phyloP scores from a whole-genome alignment of 331 rosid genomes.

The Telfairia occidentalis region DNA sequence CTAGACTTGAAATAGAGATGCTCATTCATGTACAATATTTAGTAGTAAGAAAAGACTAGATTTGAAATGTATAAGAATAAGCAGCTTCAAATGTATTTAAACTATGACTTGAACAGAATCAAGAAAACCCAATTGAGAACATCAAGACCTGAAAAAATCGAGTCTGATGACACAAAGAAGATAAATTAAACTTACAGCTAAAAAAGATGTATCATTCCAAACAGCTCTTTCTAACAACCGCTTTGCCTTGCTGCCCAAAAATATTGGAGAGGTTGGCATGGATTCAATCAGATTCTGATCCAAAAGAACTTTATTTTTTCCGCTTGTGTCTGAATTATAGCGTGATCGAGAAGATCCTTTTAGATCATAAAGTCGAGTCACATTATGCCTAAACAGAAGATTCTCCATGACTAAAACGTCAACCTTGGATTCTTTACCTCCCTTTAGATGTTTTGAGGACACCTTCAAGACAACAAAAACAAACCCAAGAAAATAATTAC shows the following conservation, averaged over 20 bases:
- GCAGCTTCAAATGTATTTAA: not conserved
- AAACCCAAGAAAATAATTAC: not conserved
- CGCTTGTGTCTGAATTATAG: conserved; percentile 69
- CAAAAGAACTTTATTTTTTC: conserved; percentile 77
- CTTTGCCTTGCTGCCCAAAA: conserved; percentile 86
- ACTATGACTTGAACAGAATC: not conserved
- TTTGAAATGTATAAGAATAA: not conserved
- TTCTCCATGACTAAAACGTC: conserved; percentile 97
- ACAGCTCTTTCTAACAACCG: conserved; percentile 83
- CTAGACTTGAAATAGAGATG: not conserved
- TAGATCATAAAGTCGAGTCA: conserved; percentile 79
- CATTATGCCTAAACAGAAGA: conserved; percentile 67
- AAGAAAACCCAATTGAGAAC: not conserved
- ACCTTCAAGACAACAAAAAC: conserved; percentile 30
- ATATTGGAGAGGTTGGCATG: conserved; percentile 95
- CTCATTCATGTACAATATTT: not conserved
- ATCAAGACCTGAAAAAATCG: not conserved
- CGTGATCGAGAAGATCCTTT: conserved; percentile 90
- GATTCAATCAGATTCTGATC: conserved; percentile 96
- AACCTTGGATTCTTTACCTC: conserved; percentile 69
- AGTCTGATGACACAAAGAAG: not conserved
- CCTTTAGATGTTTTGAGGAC: conserved; percentile 70
- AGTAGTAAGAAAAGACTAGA: not conserved
- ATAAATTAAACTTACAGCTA: conserved; percentile 52
- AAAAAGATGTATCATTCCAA: conserved; percentile 94